Conservation (phyloP, 768 basidiomycete species). For the Royoungia palumana region DNA sequence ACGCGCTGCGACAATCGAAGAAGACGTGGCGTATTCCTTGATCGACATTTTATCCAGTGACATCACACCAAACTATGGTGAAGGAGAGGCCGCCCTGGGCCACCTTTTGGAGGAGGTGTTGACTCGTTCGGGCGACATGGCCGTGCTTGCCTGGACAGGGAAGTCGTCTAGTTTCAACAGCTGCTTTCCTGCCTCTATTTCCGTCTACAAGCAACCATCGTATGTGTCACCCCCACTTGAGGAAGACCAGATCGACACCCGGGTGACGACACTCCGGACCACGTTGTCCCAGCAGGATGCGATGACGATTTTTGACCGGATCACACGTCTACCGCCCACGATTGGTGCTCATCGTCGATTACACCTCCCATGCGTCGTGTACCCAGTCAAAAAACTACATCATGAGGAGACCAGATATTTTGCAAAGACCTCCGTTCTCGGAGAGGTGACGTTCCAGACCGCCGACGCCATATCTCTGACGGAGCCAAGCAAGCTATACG, state of each 20-base stretch:
- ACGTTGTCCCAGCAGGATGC: background rate
- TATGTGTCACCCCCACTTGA: background rate
- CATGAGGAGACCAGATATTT: background rate
- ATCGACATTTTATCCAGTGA: conserved; percentile 6
- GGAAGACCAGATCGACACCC: background rate
- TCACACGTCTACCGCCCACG: conserved; percentile 4
- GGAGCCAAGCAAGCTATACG: conserved; percentile 3
- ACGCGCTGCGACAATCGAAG: conserved; percentile 5
- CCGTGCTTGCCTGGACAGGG: conserved; percentile 5
- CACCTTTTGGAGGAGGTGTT: conserved; percentile 7
- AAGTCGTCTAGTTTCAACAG: conserved; percentile 6
- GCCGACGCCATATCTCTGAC: background rate
- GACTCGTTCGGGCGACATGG: conserved; percentile 4
- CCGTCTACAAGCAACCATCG: conserved; percentile 1
- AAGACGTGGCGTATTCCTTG: conserved; percentile 8
- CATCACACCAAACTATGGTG: conserved; percentile 7
- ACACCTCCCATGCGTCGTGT: conserved; percentile 9
- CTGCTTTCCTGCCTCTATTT: conserved; percentile 2
- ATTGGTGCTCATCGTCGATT: conserved; percentile 9
- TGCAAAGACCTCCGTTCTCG: conserved; percentile 6
- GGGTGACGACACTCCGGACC: background rate
- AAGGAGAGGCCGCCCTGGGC: conserved; percentile 9
- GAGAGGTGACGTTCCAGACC: conserved; percentile 8
- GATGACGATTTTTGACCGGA: conserved; percentile 1
- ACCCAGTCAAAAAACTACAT: conserved; percentile 8